These are phyloP conservation scores for Talaromyces ruber DNA, from an alignment of 495 filamentous ascomycete genomes.

Conservation along the genomic window DNA sequence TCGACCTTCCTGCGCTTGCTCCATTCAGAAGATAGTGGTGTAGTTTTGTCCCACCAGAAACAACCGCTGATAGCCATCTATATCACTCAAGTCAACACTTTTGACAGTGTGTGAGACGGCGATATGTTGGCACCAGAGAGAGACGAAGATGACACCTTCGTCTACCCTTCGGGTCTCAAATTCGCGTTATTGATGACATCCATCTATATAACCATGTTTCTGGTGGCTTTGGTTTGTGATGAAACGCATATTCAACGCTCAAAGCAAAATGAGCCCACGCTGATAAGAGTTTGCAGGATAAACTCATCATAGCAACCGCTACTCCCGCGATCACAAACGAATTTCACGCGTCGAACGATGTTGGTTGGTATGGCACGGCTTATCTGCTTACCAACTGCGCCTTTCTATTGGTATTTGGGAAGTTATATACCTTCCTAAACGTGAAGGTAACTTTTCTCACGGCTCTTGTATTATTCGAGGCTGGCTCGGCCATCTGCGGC, in stretches of 20 bases:
- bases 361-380: slow-evolving; percentile 58
- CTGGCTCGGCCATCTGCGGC: slow-evolving; percentile 59
- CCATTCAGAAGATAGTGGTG: background rate
- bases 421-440: slow-evolving; percentile 44
- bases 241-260: background rate
- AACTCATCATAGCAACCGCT: slow-evolving; percentile 56
- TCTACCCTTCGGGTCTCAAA: slow-evolving; percentile 9
- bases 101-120: background rate
- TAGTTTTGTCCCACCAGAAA: background rate
- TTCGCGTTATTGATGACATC: slow-evolving; percentile 39
- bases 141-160: background rate
- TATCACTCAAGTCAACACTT: background rate
- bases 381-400: slow-evolving; percentile 53
- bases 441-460: background rate
- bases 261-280: background rate
- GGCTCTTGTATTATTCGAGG: slow-evolving; percentile 53
- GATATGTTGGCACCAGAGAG: background rate
- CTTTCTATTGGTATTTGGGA: slow-evolving; percentile 54
- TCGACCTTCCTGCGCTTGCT: background rate
- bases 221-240: slow-evolving; percentile 33
- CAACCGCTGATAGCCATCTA: background rate
- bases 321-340: slow-evolving; percentile 59
- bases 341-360: slow-evolving; percentile 53
- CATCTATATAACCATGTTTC: slow-evolving; percentile 39
- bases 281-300: background rate